A percentile compares a stretch with the other conserved stretches of the same genome.
Conservation (phyloP, 2,329 filamentous ascomycete species). For the Verticillium klebahnii region DNA sequence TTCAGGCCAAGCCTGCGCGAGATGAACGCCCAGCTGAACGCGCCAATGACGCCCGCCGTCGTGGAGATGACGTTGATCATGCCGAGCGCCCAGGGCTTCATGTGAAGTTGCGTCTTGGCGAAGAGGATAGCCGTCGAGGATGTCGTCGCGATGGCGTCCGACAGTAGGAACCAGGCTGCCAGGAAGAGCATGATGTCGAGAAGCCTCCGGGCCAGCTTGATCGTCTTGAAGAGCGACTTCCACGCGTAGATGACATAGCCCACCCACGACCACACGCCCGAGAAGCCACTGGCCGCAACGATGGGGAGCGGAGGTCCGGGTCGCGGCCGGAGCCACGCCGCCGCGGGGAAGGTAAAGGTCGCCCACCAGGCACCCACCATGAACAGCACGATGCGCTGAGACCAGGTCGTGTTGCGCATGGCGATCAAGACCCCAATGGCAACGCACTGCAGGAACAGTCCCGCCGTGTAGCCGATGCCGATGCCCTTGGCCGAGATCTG, state of each 20-base stretch:
- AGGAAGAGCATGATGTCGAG: conserved; percentile 76
- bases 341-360: conserved; percentile 81
- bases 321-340: conserved; percentile 79
- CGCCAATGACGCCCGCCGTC: conserved; percentile 75
- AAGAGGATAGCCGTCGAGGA: conserved; percentile 93
- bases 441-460: conserved; percentile 76
- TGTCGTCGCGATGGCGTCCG: conserved; percentile 90
- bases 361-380: conserved; percentile 91
- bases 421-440: conserved; percentile 72
- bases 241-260: conserved; percentile 80
- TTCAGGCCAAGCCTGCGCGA: conserved; percentile 65
- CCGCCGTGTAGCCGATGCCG: conserved; percentile 87
- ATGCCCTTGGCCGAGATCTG: conserved; percentile 90
- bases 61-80: conserved; percentile 94
- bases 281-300: conserved; percentile 23
- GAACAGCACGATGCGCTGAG: conserved; percentile 81
- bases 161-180: conserved; percentile 88
- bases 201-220: conserved; percentile 67
- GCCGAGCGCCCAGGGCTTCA: conserved; percentile 82
- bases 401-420: conserved; percentile 75
- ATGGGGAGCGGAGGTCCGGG: conserved; percentile 75
- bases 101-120: conserved; percentile 86
- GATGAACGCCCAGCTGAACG: conserved; percentile 82
- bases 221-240: conserved; percentile 77
- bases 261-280: conserved; percentile 46